Evolutionary conservation across 805 yeast genomes (phyloP), one percentile per base, ranked within the genome.

Genomic region (Lipomyces japonicus): DNA sequence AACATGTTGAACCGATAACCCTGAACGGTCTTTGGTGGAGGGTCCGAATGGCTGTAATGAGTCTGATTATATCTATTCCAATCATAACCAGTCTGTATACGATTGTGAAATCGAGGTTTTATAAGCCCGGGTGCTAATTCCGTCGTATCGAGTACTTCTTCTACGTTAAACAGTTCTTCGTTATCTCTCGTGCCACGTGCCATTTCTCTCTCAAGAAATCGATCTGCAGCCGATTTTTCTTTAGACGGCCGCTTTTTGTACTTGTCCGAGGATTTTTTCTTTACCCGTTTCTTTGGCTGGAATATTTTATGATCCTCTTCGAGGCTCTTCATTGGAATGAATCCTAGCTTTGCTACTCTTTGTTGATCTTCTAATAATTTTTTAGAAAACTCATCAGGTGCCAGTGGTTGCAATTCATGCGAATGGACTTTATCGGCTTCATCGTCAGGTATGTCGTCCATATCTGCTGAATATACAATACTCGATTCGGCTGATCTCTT

Each of bases 41-140:
- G 69, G 35, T 67, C 61, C n/a, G 68, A 64, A 18, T 53, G 44
- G 36, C 46, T 54, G 51, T 64, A 68, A 46, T 69, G 71, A 3
- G 65, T 54, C 46, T 64, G 64, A 42, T 69, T 68, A 52, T 69
- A 68, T 40, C 57, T 50, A 46, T 65, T 69, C 71, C 71, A 68
- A 16, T 67, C 68, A 43, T 57, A 69, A 1, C 71, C 72, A 51
- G 65, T 50, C 18, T 61, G 51, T 2, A 65, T 68, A n/a, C 65
- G 49, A 42, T 63, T 65, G 49, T 42, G 55, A 46, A 60, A 67
- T 21, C 61, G 45, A 3, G 71, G 71, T 37, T 64, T 60, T 21
- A 36, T 31, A 10, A 49, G 45, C 12, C 40, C 39, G 10, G 21
- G n/a, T 3, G 37, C 21, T 24, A 12, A 23, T 21, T 14, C 42